Percentiles rank a stretch among this genome's conserved stretches.
phyloP scores from a whole-genome alignment of 148 eudicot genomes.

The Vaccinium macrocarpon region DNA sequence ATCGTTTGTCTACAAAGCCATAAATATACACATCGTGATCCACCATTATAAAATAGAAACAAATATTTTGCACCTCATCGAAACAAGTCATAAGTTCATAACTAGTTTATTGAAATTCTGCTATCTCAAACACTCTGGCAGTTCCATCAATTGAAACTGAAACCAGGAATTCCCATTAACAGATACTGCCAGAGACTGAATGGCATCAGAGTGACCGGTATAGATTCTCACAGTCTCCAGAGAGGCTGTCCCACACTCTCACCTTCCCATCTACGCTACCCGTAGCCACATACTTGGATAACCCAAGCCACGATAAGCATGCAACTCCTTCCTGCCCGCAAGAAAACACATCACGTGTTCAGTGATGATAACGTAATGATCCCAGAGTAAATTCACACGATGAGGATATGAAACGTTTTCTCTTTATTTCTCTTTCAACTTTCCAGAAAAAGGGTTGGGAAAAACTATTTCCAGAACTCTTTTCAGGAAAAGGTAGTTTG shows the following conservation, averaged over 20 bases:
- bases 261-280: slow-evolving; percentile 82
- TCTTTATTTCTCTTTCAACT: neutral
- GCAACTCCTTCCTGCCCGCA: slow-evolving; percentile 67
- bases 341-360: neutral
- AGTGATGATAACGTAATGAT: neutral
- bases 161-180: slow-evolving; percentile 59
- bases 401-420: neutral
- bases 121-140: slow-evolving; percentile 77
- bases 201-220: slow-evolving; percentile 58
- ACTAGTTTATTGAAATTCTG: slow-evolving; percentile 26
- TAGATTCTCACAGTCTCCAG: slow-evolving; percentile 64
- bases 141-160: slow-evolving; percentile 77
- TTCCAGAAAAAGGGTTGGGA: neutral
- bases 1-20: neutral
- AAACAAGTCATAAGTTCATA: neutral
- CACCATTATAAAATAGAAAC: neutral
- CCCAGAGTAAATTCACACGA: neutral
- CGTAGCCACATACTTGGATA: slow-evolving; percentile 60
- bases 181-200: slow-evolving; percentile 65
- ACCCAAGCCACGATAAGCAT: slow-evolving; percentile 72
- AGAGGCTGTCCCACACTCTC: slow-evolving; percentile 79
- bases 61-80: neutral
- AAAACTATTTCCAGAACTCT: neutral
- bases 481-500: neutral
- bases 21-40: neutral